Evolutionary conservation across 345 rosid genomes (phyloP).

Genomic region (Salix viminalis): DNA sequence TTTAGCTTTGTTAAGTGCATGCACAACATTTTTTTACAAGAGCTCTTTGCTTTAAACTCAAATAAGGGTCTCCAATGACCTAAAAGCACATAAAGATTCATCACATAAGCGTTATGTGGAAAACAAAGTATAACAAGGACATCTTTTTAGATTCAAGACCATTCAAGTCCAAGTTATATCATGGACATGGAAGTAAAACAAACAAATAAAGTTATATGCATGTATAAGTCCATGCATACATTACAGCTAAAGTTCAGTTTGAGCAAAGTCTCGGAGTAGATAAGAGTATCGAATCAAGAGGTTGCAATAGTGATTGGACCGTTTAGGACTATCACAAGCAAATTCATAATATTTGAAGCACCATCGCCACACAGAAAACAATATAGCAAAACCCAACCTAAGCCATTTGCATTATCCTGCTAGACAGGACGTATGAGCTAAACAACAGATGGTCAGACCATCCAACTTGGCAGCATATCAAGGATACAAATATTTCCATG

Average conservation of each 20-base stretch:
- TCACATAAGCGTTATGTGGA: neutral
- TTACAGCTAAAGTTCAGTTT: too few relatives aligned
- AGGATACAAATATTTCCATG: neutral
- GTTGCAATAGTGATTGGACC: too few relatives aligned
- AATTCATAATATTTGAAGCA: neutral
- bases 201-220: too few relatives aligned
- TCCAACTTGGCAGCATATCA: neutral
- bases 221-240: too few relatives aligned
- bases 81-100: slow-evolving; percentile 19
- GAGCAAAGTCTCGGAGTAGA: too few relatives aligned
- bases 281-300: too few relatives aligned
- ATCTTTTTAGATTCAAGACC: slow-evolving; percentile 2
- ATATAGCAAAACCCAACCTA: neutral
- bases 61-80: slow-evolving; percentile 87
- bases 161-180: neutral
- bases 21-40: slow-evolving; percentile 89
- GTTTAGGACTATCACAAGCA: too few relatives aligned
- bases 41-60: slow-evolving; percentile 80
- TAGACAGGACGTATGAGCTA: neutral
- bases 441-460: slow-evolving; percentile 1
- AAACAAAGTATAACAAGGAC: neutral
- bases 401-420: neutral
- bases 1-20: slow-evolving; percentile 92
- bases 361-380: neutral
- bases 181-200: neutral